Percentiles rank a stretch among this genome's conserved stretches.
Evolutionary conservation across 306 rosid species (phyloP).

Genomic region (Vicia sativa): DNA sequence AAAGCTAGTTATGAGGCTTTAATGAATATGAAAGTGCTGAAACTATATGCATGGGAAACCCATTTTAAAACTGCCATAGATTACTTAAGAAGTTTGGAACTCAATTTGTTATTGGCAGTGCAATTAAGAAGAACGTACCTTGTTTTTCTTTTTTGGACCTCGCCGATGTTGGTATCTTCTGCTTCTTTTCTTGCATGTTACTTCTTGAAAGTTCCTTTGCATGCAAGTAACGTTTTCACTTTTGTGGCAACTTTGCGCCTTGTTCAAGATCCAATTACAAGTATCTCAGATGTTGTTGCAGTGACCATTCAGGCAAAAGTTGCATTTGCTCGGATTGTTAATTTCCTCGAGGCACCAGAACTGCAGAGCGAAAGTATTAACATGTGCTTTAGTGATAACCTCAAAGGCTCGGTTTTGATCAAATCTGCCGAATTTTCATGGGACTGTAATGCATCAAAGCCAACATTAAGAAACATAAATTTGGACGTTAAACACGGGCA

Average conservation of each 20-base stretch:
- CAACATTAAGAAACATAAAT: no score
- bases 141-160: conserved; percentile 57
- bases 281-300: conserved; percentile 61
- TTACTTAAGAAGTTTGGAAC: conserved; percentile 56
- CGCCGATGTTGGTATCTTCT: conserved; percentile 10
- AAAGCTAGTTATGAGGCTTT: no score
- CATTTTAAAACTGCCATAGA: conserved; percentile 60
- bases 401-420: conserved; percentile 40
- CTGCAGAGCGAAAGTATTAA: conserved; percentile 18
- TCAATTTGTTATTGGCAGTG: conserved; percentile 52
- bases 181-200: no score
- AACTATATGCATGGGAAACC: conserved; percentile 74
- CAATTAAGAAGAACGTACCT: conserved; percentile 50
- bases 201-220: no score
- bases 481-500: no score
- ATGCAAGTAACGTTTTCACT: no score
- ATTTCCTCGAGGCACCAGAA: conserved; percentile 70
- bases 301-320: conserved; percentile 72
- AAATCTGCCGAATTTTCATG: conserved; percentile 66
- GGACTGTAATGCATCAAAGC: no score
- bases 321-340: conserved; percentile 57
- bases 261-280: conserved; percentile 65
- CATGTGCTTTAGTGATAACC: conserved; percentile 29
- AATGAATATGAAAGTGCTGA: conserved; percentile 4
- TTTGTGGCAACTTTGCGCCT: conserved; percentile 55